Evolutionary conservation across 768 basidiomycete genomes (phyloP).

Genomic region (Boletellus sp.): DNA sequence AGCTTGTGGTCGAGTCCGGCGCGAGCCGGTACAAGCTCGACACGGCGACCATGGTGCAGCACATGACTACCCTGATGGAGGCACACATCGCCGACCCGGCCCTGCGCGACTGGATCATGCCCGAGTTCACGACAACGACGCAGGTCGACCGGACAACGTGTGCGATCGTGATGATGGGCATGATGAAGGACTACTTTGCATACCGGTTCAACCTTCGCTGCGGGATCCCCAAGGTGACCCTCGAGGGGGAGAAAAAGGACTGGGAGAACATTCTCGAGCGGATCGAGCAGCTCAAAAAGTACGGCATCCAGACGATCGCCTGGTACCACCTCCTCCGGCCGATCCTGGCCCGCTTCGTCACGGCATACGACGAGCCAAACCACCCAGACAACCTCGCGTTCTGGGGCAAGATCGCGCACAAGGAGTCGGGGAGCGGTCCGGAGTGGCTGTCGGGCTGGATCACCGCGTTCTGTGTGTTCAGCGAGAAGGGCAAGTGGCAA

Average conservation of each 20-base stretch:
- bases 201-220: conserved; percentile 32
- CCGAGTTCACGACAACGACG: conserved; percentile 45
- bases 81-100: conserved; percentile 20
- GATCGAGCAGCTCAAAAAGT: conserved; percentile 37
- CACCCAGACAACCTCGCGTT: conserved; percentile 33
- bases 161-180: conserved; percentile 42
- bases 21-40: conserved; percentile 28
- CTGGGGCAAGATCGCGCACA: conserved; percentile 36
- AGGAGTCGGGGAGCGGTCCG: conserved; percentile 26
- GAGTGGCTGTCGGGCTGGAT: conserved; percentile 39
- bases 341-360: conserved; percentile 35
- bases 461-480: conserved; percentile 35
- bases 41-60: conserved; percentile 27
- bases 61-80: conserved; percentile 22
- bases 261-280: conserved; percentile 35
- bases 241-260: conserved; percentile 40
- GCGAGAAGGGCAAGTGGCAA: conserved; percentile 31
- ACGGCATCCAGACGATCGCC: conserved; percentile 34
- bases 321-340: conserved; percentile 42
- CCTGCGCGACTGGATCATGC: conserved; percentile 40
- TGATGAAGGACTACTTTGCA: conserved; percentile 39
- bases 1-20: conserved; percentile 27
- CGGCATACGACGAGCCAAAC: conserved; percentile 33
- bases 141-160: conserved; percentile 34
- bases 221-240: conserved; percentile 44